Evolutionary conservation across 2,329 filamentous ascomycete species (phyloP).

Genomic region (Colletotrichum sojae): DNA sequence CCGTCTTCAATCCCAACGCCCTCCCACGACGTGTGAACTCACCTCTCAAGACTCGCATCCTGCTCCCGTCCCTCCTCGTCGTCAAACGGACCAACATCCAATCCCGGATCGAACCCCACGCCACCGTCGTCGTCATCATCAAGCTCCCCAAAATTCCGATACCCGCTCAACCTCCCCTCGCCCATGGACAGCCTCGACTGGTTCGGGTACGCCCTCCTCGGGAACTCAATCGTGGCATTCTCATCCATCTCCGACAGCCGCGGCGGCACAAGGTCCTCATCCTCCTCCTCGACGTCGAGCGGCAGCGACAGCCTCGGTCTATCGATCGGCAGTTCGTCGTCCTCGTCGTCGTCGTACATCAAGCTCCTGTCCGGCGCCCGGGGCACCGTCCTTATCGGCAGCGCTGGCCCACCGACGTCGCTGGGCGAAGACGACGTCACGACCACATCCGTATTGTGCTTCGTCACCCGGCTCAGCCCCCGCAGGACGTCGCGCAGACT

Average conservation of each 20-base stretch:
- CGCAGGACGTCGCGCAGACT: conserved; percentile 68
- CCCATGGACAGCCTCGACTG: conserved; percentile 65
- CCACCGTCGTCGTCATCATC: conserved; percentile 61
- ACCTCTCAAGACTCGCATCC: conserved; percentile 61
- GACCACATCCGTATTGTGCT: conserved; percentile 61
- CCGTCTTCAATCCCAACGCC: background rate
- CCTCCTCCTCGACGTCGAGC: conserved; percentile 58
- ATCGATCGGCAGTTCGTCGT: conserved; percentile 65
- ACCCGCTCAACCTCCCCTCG: conserved; percentile 69
- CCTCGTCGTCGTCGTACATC: conserved; percentile 48
- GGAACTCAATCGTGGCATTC: conserved; percentile 69
- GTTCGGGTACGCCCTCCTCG: conserved; percentile 66
- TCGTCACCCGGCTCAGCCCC: conserved; percentile 68
- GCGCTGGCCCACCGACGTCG: conserved; percentile 40
- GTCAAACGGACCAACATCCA: conserved; percentile 30
- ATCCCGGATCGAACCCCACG: conserved; percentile 65
- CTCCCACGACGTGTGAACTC: conserved; percentile 24
- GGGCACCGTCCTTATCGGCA: conserved; percentile 46
- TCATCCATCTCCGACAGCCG: conserved; percentile 69
- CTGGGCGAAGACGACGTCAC: conserved; percentile 63
- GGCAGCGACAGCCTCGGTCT: conserved; percentile 70
- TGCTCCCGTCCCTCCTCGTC: conserved; percentile 55
- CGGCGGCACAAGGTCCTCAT: conserved; percentile 68
- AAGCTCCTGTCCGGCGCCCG: conserved; percentile 40
- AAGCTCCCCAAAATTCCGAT: conserved; percentile 53